A percentile compares a stretch with the other conserved stretches of the same genome.
These are phyloP conservation scores for Hanseniaspora thailandica DNA, from an alignment of 805 yeast species.

Conservation along the genomic window DNA sequence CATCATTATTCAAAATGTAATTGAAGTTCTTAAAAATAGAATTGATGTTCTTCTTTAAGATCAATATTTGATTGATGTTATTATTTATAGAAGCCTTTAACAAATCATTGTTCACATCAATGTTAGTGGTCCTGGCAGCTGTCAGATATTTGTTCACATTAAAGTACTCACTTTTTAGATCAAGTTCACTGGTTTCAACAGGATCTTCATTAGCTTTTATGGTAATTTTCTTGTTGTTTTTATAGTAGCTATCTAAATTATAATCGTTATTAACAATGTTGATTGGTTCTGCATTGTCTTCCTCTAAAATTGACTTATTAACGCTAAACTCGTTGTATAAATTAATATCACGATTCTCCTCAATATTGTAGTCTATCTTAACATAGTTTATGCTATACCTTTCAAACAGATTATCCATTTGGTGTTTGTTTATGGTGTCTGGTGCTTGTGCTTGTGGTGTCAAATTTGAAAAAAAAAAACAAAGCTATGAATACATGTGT, in stretches of 20 bases:
- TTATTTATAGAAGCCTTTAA: not conserved
- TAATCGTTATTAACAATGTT: not conserved
- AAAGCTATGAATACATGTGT: not conserved
- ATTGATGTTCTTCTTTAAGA: slow-evolving; percentile 6
- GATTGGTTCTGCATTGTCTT: not conserved
- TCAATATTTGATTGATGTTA: slow-evolving; percentile 8
- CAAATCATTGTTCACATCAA: not conserved
- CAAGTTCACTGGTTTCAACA: not conserved
- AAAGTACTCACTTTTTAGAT: not conserved
- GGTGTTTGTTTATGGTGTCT: not conserved
- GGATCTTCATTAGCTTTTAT: not conserved
- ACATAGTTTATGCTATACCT: not conserved
- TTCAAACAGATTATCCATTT: not conserved
- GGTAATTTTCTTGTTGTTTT: not conserved
- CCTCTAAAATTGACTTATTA: not conserved
- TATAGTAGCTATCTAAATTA: not conserved
- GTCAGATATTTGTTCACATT: not conserved
- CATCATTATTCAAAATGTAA: not conserved
- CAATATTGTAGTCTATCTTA: not conserved
- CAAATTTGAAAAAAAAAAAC: not conserved
- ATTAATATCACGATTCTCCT: not conserved
- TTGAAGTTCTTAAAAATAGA: slow-evolving; percentile 2
- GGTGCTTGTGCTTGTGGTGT: not conserved
- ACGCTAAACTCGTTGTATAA: not conserved
- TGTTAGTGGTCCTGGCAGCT: not conserved